phyloP scores from a whole-genome alignment of 345 rosid species.

The Durio zibethinus region DNA sequence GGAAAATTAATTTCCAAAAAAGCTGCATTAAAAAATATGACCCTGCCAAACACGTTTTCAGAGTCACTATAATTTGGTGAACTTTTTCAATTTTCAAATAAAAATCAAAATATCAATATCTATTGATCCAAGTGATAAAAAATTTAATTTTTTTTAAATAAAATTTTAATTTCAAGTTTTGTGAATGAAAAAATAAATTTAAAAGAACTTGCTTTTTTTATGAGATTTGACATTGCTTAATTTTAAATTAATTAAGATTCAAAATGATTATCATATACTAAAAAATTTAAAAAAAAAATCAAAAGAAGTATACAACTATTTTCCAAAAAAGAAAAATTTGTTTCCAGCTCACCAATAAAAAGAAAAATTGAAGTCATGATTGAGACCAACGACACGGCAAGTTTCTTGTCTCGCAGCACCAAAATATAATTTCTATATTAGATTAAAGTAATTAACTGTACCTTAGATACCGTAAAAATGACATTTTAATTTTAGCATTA shows the following conservation, averaged over 20 bases:
- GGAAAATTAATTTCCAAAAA: background rate
- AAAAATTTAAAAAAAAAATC: too few relatives aligned
- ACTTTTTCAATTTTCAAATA: background rate
- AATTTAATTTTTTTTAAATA: too few relatives aligned
- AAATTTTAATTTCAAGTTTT: too few relatives aligned
- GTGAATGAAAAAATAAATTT: too few relatives aligned
- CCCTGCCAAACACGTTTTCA: background rate
- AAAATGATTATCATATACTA: too few relatives aligned
- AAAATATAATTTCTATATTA: background rate
- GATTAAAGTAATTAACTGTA: too few relatives aligned
- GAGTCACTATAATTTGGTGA: background rate
- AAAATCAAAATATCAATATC: background rate
- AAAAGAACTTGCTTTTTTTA: too few relatives aligned
- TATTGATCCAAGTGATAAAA: too few relatives aligned
- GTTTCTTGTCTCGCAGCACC: background rate
- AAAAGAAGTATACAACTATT: too few relatives aligned
- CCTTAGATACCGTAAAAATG: background rate
- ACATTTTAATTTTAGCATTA: background rate
- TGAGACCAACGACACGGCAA: conserved; percentile 24
- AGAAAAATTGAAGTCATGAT: background rate
- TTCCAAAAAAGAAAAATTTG: too few relatives aligned
- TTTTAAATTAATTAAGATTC: too few relatives aligned
- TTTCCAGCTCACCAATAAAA: conserved; percentile 20
- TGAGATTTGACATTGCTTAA: too few relatives aligned
- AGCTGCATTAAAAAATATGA: background rate